Percentiles rank a stretch among this genome's conserved stretches.
Conservation (phyloP, 768 basidiomycete species). For the Neoboletus subvelutipes region DNA sequence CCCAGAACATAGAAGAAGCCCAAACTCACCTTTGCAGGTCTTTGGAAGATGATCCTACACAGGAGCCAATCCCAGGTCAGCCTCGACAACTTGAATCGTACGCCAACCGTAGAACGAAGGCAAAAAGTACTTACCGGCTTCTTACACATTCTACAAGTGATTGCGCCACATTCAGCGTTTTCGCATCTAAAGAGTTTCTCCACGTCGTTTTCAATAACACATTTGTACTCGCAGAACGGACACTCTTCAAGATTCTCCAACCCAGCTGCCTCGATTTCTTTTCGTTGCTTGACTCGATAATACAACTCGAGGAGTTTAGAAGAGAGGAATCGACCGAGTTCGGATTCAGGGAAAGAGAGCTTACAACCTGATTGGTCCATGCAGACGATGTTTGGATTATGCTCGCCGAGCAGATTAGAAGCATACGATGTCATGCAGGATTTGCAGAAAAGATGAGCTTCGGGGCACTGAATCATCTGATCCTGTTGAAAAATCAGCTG, state of each 20-base stretch:
- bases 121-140: slow-evolving; percentile 48
- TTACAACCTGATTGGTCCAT: slow-evolving; percentile 81
- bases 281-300: slow-evolving; percentile 70
- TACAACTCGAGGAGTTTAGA: slow-evolving; percentile 68
- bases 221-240: slow-evolving; percentile 87
- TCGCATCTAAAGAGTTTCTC: slow-evolving; percentile 62
- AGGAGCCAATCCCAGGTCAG: slow-evolving; percentile 4
- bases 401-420: slow-evolving; percentile 62
- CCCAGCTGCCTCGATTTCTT: slow-evolving; percentile 76
- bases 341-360: slow-evolving; percentile 62
- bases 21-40: slow-evolving; percentile 63
- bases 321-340: slow-evolving; percentile 67
- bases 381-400: slow-evolving; percentile 64
- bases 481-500: slow-evolving; percentile 43
- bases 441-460: slow-evolving; percentile 84
- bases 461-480: slow-evolving; percentile 86
- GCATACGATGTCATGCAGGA: slow-evolving; percentile 70
- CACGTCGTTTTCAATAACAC: slow-evolving; percentile 66
- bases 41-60: slow-evolving; percentile 77
- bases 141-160: slow-evolving; percentile 81
- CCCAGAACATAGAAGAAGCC: neutral
- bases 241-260: slow-evolving; percentile 85
- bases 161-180: slow-evolving; percentile 65
- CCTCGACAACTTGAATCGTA: neutral
- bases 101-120: neutral